A percentile compares a stretch with the other conserved stretches of the same genome.
phyloP scores from a whole-genome alignment of 805 yeast genomes.

The Yarrowia keelungensis region DNA sequence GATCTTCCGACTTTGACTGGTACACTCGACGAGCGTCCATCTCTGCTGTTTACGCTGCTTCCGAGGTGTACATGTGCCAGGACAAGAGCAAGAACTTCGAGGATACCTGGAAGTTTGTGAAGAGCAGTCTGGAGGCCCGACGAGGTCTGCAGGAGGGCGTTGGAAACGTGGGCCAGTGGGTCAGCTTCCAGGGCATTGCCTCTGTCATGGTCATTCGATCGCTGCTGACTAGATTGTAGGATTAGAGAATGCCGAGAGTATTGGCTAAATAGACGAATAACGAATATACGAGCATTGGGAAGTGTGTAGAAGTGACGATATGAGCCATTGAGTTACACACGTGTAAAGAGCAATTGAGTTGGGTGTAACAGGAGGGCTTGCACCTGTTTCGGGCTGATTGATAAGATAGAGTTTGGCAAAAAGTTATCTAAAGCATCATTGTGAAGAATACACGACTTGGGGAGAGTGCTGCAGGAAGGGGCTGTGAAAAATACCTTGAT shows the following conservation, averaged over 20 bases:
- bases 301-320: background rate
- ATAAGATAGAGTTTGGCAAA: slow-evolving; percentile 14
- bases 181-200: slow-evolving; percentile 69
- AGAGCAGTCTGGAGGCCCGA: slow-evolving; percentile 61
- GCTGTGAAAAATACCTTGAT: too few relatives aligned
- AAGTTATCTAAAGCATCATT: background rate
- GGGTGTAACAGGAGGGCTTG: background rate
- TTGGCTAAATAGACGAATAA: slow-evolving; percentile 10
- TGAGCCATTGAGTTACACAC: background rate
- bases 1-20: slow-evolving; percentile 85
- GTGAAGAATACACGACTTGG: too few relatives aligned
- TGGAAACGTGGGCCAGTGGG: slow-evolving; percentile 76
- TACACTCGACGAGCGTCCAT: slow-evolving; percentile 82
- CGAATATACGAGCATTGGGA: slow-evolving; percentile 1
- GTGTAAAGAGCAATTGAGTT: background rate
- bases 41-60: slow-evolving; percentile 70
- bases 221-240: slow-evolving; percentile 51
- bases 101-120: slow-evolving; percentile 70
- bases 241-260: background rate
- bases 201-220: slow-evolving; percentile 72
- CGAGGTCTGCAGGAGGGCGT: slow-evolving; percentile 65
- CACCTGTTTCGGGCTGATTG: background rate
- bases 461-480: too few relatives aligned
- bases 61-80: slow-evolving; percentile 80
- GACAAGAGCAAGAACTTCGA: slow-evolving; percentile 65